Evolutionary conservation across 441 rosid species (phyloP), one percentile per base, ranked within the genome.

Genomic region (Sinapis alba): DNA sequence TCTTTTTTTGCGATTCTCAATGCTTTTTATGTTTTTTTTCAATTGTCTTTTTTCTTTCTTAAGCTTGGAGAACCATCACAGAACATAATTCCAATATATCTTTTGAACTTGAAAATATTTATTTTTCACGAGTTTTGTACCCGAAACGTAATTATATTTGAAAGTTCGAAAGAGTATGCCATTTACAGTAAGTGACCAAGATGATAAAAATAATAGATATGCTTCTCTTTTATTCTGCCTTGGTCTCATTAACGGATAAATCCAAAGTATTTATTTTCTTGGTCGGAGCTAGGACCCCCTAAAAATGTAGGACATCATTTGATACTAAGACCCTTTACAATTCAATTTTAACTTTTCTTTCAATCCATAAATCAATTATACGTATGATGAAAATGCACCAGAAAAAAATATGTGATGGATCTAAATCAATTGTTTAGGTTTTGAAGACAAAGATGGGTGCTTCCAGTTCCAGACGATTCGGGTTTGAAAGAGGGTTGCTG

Each of bases 281-380:
- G 71, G 74, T 73, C 62, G 70, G 62, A 68, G 58, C 24, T 18
- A 53, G 61, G 78, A 41, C 66, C 78, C 74, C 70, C 7, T 27
- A 7, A 38, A 71, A 54, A 56, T 28, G 75, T 72, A 78, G 81
- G 78, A 61, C 43, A 64, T 16, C 28, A 27, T 21, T 58, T 63
- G 76, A 76, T 78, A 38, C 71, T 65, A 79, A 79, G 47, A 79
- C 82, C 82, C 63, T 13, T 16, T 45, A 45, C 51, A 65, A 45
- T 65, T 45, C 9, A 45, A 43, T 13, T 15, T 47, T 21, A 16
- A 65, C 2, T 32, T 24, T 24, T 65, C 26, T 47, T 26, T 15
- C 11, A 43, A 10, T 61, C 51, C 58, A 53, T 61, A 16, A 61
- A 30, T 61, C 65, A 18, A 32, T 10, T 32, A 18, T 30, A 32